Base-by-base conservation (phyloP, 352 stramenopile genomes). In the Pythium aphanidermatum region DNA sequence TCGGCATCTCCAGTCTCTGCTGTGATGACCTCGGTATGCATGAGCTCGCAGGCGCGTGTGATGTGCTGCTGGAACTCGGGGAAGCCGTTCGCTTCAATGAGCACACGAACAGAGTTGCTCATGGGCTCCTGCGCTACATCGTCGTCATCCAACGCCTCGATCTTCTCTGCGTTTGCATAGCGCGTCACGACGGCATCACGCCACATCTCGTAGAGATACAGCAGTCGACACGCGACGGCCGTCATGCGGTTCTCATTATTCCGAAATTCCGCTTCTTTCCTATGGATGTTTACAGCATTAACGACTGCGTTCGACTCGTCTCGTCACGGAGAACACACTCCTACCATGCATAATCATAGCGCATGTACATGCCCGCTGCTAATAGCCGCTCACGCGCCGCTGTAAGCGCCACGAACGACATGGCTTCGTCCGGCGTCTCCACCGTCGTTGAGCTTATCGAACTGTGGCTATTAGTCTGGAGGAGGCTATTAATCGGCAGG, bases 341-440 rank as follows among this genome's bases (percentile, higher is more conserved):
- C 29, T 53, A 82, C 81, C 81, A 93, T 1, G 81, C 81, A 46
- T 93, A 93, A 46, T 93, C 81, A 44, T 93, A 88, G 43, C 81
- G 76, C 78, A 93, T 93, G 46, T 80, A 68, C 44, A 89, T 63
- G 10, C 69, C 65, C 20, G 73, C 52, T 24, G 50, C 55, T 21
- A 75, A 26, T 21, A 88, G 65, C 14, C 66, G 73, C 58, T 76
- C 62, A 38, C 76, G 76, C 55, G 57, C 65, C 4, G 50, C 56
- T 49, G 45, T 26, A 63, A 47, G 21, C 28, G 24, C 10, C 29
- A 24, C 36, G 36, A 44, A 14, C 40, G 27, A 25, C 40, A 44
- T 20, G 16, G 32, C 25, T 25, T 16, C 38, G 3, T 40, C 37
- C 9, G n/a, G n/a, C n/a, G n/a, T n/a, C n/a, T n/a, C n/a, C n/a